Evolutionary conservation across 768 basidiomycete genomes (phyloP).

Genomic region (Kwoniella botswanensis): DNA sequence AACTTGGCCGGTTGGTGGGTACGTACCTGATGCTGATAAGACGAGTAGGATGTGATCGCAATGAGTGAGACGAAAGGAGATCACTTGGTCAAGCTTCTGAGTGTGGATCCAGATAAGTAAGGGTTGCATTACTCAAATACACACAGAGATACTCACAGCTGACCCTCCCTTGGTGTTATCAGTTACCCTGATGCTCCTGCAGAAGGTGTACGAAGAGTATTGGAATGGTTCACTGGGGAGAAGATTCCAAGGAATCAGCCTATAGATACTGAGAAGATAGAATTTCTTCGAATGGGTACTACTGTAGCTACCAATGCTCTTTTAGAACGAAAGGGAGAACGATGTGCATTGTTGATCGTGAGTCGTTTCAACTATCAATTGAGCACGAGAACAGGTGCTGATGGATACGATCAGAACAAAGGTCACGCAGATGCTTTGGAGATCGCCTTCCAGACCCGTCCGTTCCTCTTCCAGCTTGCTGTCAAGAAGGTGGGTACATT

Average conservation of each 20-base stretch:
- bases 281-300: conserved; percentile 49
- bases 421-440: conserved; percentile 40
- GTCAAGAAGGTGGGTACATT: conserved; percentile 64
- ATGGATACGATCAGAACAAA: conserved; percentile 30
- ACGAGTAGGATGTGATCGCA: conserved; percentile 33
- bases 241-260: conserved; percentile 69
- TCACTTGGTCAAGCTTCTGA: conserved; percentile 33
- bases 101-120: conserved; percentile 40
- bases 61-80: conserved; percentile 56
- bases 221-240: conserved; percentile 75
- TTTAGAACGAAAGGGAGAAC: conserved; percentile 43
- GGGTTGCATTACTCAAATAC: conserved; percentile 50
- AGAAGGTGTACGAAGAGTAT: conserved; percentile 82
- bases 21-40: conserved; percentile 61
- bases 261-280: conserved; percentile 60
- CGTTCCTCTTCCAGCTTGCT: conserved; percentile 72
- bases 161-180: conserved; percentile 61
- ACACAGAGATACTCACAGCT: conserved; percentile 65
- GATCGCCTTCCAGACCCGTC: conserved; percentile 62
- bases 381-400: no score
- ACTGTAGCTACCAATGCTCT: conserved; percentile 49
- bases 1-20: no score
- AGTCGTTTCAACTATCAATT: neutral
- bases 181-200: conserved; percentile 84
- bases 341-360: conserved; percentile 43